These are phyloP conservation scores for Paxillus ammoniavirescens DNA, from an alignment of 768 basidiomycete genomes.

Conservation along the genomic window DNA sequence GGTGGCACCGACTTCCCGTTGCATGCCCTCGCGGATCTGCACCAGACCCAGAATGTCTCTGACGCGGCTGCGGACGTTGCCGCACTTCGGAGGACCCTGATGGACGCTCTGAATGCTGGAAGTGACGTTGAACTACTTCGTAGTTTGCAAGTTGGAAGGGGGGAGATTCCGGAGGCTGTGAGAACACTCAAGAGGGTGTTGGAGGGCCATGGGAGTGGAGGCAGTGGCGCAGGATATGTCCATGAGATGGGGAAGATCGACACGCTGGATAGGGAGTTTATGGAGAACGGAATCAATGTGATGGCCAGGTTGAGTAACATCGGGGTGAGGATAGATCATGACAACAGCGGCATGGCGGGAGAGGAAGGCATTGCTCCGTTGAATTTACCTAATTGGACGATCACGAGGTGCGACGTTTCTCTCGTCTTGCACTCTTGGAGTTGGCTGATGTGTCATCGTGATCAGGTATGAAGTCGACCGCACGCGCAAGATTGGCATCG, in stretches of 20 bases:
- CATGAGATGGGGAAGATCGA: conserved; percentile 1
- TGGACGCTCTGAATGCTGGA: conserved; percentile 9
- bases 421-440: background rate
- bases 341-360: background rate
- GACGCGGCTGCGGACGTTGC: conserved; percentile 23
- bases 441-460: background rate
- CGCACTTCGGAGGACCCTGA: conserved; percentile 19
- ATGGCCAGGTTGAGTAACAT: conserved; percentile 56
- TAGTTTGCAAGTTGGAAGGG: conserved; percentile 19
- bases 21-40: conserved; percentile 17
- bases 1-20: background rate
- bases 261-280: conserved; percentile 55
- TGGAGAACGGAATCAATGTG: conserved; percentile 72
- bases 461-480: conserved; percentile 71
- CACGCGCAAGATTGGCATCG: conserved; percentile 65
- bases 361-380: background rate
- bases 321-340: background rate
- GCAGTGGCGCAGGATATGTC: background rate
- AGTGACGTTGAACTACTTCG: conserved; percentile 23
- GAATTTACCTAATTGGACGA: conserved; percentile 70
- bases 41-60: conserved; percentile 19
- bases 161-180: conserved; percentile 24
- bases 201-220: background rate
- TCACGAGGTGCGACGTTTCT: conserved; percentile 48
- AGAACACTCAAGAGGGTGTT: conserved; percentile 23